Evolutionary conservation across 345 rosid species (phyloP).

Genomic region (Jatropha curcas): DNA sequence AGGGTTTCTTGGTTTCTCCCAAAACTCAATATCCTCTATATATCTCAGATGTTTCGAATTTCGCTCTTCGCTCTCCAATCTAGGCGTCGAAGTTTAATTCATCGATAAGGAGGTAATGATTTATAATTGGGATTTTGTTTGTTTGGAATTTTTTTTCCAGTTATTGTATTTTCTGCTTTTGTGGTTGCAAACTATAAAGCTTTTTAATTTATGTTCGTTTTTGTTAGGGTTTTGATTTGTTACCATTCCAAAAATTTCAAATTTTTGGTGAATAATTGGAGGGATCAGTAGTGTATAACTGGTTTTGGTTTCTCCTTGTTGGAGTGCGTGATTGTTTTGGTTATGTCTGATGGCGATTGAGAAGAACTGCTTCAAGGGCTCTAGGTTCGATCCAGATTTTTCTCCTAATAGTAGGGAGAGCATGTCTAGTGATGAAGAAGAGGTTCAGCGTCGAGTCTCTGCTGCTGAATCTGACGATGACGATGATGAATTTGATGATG

Average conservation of each 20-base stretch:
- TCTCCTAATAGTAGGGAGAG: slow-evolving; percentile 76
- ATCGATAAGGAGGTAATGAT: slow-evolving; percentile 35
- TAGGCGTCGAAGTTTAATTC: slow-evolving; percentile 8
- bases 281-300: slow-evolving; percentile 12
- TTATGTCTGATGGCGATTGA: slow-evolving; percentile 75
- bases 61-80: slow-evolving; percentile 11
- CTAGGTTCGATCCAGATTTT: slow-evolving; percentile 78
- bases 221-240: slow-evolving; percentile 38
- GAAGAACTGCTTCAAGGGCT: slow-evolving; percentile 79
- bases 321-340: too few species aligned
- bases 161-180: slow-evolving; percentile 2
- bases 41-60: slow-evolving; percentile 17
- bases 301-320: neutral
- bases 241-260: neutral
- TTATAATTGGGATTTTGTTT: slow-evolving; percentile 3
- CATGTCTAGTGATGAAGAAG: slow-evolving; percentile 75
- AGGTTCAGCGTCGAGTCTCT: slow-evolving; percentile 49
- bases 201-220: slow-evolving; percentile 6
- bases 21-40: neutral
- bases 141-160: neutral
- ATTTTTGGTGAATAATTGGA: slow-evolving; percentile 19
- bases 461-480: slow-evolving; percentile 60
- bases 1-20: slow-evolving; percentile 49
- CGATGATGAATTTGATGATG: slow-evolving; percentile 79
- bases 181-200: slow-evolving; percentile 18